Base-by-base conservation (phyloP, 768 basidiomycete species). In the Amanita thiersii region DNA sequence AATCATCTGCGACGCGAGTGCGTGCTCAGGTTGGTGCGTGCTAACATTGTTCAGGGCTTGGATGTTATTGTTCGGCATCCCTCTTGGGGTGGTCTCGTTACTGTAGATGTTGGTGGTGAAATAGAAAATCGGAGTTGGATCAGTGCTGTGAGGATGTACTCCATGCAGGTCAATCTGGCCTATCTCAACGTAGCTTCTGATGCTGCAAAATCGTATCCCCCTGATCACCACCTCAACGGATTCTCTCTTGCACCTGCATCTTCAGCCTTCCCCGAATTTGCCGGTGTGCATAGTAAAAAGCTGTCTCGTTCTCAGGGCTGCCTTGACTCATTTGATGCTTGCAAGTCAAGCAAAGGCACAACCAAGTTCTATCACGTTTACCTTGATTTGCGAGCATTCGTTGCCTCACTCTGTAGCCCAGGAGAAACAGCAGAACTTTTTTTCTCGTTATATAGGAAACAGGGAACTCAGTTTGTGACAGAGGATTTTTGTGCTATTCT, bases 31-130 rank as follows among this genome's bases (percentile, higher is more conserved):
- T 75, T 98, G 4, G 92, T 94, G 31, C 75, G 75, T 35, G 90
- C 90, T 23, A 98, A 98, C 57, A 72, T 97, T 44, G 81, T 86
- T 2, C 94, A 98, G 56, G 87, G 85, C 5, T 63, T 97, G 35
- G 94, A 97, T 53, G 80, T 98, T 47, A 92, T 98, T 51, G 93
- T 98, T n/a, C 75, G 94, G 15, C 91, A 97, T 65, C 87, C 93
- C 20, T 80, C 77, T 2, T 89, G 86, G 74, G 94, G 94, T 20
- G 83, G 79, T 3, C 71, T 98, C 17, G 87, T 92, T 24, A 83
- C 82, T 2, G 85, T 91, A n/a, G 91, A 94, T 51, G 78, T 86
- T 12, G 86, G 91, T 52, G 84, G 84, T 37, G 86, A 86, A 42
- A 67, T 81, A 28, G 87, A 92, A 56, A 65, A 73, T 12, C 72